Percentiles rank a stretch among this genome's conserved stretches.
Conservation (phyloP, 345 rosid genomes). For the Gossypium stocksii region DNA sequence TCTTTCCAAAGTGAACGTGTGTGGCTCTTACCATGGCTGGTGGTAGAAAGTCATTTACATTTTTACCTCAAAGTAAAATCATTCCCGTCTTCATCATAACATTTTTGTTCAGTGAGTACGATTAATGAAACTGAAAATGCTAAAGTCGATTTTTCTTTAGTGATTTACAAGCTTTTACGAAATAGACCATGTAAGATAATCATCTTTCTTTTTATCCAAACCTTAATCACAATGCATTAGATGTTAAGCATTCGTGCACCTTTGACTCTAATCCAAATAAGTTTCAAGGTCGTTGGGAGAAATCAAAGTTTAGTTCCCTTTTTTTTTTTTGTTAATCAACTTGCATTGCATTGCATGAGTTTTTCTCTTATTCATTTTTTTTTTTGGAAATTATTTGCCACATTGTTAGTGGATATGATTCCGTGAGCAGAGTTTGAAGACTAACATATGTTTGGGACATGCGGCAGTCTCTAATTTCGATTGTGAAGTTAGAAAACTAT, state of each 20-base stretch:
- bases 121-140: neutral
- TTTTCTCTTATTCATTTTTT: neutral
- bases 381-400: neutral
- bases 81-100: conserved; percentile 24
- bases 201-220: conserved; percentile 10
- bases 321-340: neutral
- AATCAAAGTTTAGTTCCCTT: neutral
- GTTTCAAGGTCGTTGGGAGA: neutral
- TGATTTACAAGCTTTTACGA: neutral
- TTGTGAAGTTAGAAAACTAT: too few relatives aligned
- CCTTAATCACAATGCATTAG: conserved; percentile 21
- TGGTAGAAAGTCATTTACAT: neutral
- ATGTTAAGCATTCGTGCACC: conserved; percentile 22
- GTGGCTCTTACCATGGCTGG: conserved; percentile 17
- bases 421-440: too few relatives aligned
- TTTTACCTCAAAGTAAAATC: conserved; percentile 7
- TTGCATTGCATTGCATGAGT: neutral
- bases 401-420: too few relatives aligned
- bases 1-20: conserved; percentile 21
- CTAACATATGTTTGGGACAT: too few relatives aligned
- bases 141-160: neutral
- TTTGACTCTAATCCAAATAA: neutral
- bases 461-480: too few relatives aligned
- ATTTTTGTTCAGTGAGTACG: conserved; percentile 14
- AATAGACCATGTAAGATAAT: conserved; percentile 14